phyloP scores from a whole-genome alignment of 768 basidiomycete species.

The Collybia sordida region DNA sequence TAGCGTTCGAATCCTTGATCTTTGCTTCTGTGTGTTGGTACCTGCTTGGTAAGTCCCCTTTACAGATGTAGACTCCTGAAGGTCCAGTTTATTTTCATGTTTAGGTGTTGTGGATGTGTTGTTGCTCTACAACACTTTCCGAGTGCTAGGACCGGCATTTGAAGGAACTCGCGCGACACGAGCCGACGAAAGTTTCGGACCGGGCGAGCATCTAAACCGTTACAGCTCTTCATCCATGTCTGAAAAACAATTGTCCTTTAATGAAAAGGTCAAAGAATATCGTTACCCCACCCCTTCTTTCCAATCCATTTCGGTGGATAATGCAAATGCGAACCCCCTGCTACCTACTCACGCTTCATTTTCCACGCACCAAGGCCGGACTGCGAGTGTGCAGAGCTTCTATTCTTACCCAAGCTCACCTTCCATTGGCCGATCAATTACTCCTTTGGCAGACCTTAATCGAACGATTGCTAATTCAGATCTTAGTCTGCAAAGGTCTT shows the following conservation, averaged over 20 bases:
- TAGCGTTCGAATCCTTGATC: constrained; percentile 46
- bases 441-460: constrained; percentile 19
- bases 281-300: constrained; percentile 11
- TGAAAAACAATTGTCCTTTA: constrained; percentile 9
- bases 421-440: constrained; percentile 25
- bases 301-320: constrained; percentile 8
- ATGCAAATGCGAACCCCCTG: constrained; percentile 5
- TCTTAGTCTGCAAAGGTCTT: constrained; percentile 11
- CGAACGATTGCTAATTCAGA: constrained; percentile 20
- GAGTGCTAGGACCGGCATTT: constrained; percentile 56
- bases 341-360: constrained; percentile 12
- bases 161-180: constrained; percentile 31
- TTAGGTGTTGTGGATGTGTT: constrained; percentile 64
- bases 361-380: constrained; percentile 19
- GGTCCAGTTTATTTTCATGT: background rate
- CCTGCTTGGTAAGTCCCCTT: constrained; percentile 46
- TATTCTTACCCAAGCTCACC: constrained; percentile 19
- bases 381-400: constrained; percentile 18
- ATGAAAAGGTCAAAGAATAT: constrained; percentile 22
- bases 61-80: background rate
- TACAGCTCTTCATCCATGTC: constrained; percentile 7
- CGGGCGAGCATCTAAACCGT: constrained; percentile 17
- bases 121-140: constrained; percentile 69
- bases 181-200: constrained; percentile 26
- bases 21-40: constrained; percentile 49